Base-by-base conservation (phyloP, 192 early-diverging fungal genomes). In the Obelidium mucronatum region DNA sequence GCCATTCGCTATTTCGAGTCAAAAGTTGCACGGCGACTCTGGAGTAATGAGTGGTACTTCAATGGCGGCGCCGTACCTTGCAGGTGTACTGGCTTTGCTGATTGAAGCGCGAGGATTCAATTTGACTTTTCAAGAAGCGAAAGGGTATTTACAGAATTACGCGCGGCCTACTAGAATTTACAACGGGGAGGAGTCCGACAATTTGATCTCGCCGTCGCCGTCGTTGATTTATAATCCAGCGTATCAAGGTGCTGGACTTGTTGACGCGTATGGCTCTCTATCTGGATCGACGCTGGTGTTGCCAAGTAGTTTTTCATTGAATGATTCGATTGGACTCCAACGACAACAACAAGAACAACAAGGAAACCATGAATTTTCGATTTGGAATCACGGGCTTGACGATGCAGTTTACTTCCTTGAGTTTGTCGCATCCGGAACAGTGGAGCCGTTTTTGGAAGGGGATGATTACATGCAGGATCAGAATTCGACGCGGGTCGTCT, bases 41-140 rank as follows among this genome's bases (percentile, higher is more conserved):
- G 28, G 63, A 37, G 28, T 59, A 30, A 11, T 68, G 44, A 62
- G 53, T 66, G 95, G 95, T 22, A 96, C 95, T 6, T 93, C 91
- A 33, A 95, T 96, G 95, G 86, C 95, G 3, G 81, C 87, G 26
- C 93, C 94, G 0, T 92, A 92, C 72, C 76, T 91, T 24, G 85
- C 91, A 24, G 94, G 93, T 4, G 74, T 88, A 1, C 78, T 89
- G 1, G 93, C 93, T 1, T 77, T 96, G 37, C 74, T 91, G 13
- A 80, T 88, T 59, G 85, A 92, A 63, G 82, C 82, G 3, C 69
- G 76, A 34, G 85, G 84, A 62, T 36, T 2, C 31, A 67, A 60
- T 22, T 75, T 73, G 2, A 51, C 28, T 65, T 44, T 65, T 34
- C 69, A 81, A 6, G 6, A 51, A 17, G 51, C 79, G 5, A 76